Base-by-base conservation (phyloP, 140 eudicot species). In the Oenanthe javanica region DNA sequence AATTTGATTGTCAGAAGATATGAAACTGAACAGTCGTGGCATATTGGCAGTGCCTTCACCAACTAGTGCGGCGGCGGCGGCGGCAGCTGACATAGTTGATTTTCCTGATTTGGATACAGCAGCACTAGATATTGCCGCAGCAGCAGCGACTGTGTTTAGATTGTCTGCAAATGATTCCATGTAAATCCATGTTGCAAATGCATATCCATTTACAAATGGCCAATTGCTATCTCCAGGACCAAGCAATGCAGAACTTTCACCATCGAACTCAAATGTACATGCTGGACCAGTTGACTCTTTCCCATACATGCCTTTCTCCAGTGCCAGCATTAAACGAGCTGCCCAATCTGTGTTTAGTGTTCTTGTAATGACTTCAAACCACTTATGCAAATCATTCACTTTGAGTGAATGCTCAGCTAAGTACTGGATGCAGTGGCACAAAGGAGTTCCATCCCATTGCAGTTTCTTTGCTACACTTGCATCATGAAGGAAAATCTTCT, bases 221-320 rank as follows among this genome's bases (percentile, higher is more conserved):
- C 99, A 96, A 46, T 93, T 91, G 86, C 98, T 93, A 83, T 96
- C 99, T 48, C 99, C 99, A 73, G 99, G 98, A 84, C 99, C 99
- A 77, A 96, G 90, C 83, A 96, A 86, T 82, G 98, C 99, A 81
- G 99, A 96, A 85, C 99, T 96, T 87, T 96, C 99, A 79, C 99
- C 99, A 80, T 96, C 99, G 51, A 96, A 96, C 86, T 96, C 99
- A 82, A 96, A 96, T 66, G 99, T 91, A 72, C 93, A 83, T 42
- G 93, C 86, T 49, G 99, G 99, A 82, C 98, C 97, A 79, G 87
- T 87, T 13, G 93, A 88, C 86, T 96, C 99, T 87, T 91, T 90
- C 77, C 97, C 97, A 38, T 85, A 87, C 85, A 96, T 85, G 57
- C 98, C 98, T 85, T 91, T 96, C 87, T 96, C 99, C 86, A 96